Evolutionary conservation across 2,329 filamentous ascomycete species (phyloP), one percentile per base, ranked within the genome.

Genomic region (Ramularia collo-cygni): DNA sequence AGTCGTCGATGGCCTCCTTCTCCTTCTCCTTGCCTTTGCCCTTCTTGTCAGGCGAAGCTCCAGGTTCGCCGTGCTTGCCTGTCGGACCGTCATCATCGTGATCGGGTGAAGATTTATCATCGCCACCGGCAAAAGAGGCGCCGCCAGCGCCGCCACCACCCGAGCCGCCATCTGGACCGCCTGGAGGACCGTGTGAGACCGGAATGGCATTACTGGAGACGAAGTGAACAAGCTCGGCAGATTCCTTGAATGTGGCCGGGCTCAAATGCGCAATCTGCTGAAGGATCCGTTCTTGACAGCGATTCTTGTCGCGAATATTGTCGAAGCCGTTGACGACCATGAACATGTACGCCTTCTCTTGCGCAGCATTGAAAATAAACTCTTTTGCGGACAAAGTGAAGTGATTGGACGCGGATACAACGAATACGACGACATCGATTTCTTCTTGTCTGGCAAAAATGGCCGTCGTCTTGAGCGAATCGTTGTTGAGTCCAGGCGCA

Each of bases 281-380:
- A 43, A 98, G 64, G 35, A 98, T 92, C 77, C 87, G 85, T 58
- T 92, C 87, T 62, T 95, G 78, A 62, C 90, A 96, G 43, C 90
- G 76, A 44, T 86, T 75, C 68, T 95, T 92, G 64, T 96, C 89
- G 48, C 83, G 76, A 55, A 98, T 96, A 46, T 84, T 83, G 64
- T 98, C 92, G 56, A 88, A 98, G 13, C 90, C 89, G 60, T 98
- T 98, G 51, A 98, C 92, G 10, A 98, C 92, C 64, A 98, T 94
- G 63, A 98, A 98, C 47, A 98, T 89, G 60, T 98, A 98, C 0
- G 92, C 90, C 66, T 98, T 98, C 59, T 98, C 92, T 28, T 90
- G 80, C 1, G 92, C 92, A 2, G 92, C 92, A 36, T 90, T 90
- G 72, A 85, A 85, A 47, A 98, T 95, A 58, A 98, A 98, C 56